A percentile compares a stretch with the other conserved stretches of the same genome.
phyloP scores from a whole-genome alignment of 352 stramenopile species.

The Phytophthora sansomeana region DNA sequence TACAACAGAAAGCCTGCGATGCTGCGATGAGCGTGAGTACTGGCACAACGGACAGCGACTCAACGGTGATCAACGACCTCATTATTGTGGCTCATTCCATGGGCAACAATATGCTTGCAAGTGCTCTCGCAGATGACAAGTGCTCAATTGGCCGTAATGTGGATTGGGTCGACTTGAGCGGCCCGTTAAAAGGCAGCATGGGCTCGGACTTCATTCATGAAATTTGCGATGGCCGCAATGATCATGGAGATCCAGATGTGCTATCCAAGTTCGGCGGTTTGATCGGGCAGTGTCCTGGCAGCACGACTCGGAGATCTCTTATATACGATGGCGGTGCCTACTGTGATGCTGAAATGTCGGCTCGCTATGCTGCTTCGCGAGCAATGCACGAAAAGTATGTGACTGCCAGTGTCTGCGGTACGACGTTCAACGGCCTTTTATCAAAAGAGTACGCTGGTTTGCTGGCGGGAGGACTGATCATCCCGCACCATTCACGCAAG shows the following conservation, averaged over 20 bases:
- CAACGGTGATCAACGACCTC: slow-evolving; percentile 56
- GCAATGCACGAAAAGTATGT: slow-evolving; percentile 45
- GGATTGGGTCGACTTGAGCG: slow-evolving; percentile 49
- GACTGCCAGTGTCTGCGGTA: slow-evolving; percentile 50
- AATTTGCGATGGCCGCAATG: slow-evolving; percentile 42
- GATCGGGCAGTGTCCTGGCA: slow-evolving; percentile 54
- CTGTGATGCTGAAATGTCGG: slow-evolving; percentile 23
- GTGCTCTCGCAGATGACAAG: slow-evolving; percentile 51
- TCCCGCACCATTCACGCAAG: slow-evolving; percentile 56
- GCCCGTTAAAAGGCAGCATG: slow-evolving; percentile 60
- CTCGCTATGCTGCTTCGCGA: slow-evolving; percentile 45
- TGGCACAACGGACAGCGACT: slow-evolving; percentile 19
- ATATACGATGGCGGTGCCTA: slow-evolving; percentile 51
- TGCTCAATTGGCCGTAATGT: slow-evolving; percentile 50
- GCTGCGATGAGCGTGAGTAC: slow-evolving; percentile 44
- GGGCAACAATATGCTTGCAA: slow-evolving; percentile 64
- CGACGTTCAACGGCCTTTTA: slow-evolving; percentile 43
- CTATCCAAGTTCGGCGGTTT: slow-evolving; percentile 35
- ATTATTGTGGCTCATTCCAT: slow-evolving; percentile 70
- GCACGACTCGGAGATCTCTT: slow-evolving; percentile 39
- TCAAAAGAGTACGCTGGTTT: slow-evolving; percentile 47
- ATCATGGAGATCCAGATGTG: slow-evolving; percentile 57
- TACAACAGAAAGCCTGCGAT: slow-evolving; percentile 52
- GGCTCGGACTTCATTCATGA: slow-evolving; percentile 54
- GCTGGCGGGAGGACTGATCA: slow-evolving; percentile 40